Evolutionary conservation across 2,329 filamentous ascomycete genomes (phyloP).

Genomic region (Malbranchea cinnamomea): DNA sequence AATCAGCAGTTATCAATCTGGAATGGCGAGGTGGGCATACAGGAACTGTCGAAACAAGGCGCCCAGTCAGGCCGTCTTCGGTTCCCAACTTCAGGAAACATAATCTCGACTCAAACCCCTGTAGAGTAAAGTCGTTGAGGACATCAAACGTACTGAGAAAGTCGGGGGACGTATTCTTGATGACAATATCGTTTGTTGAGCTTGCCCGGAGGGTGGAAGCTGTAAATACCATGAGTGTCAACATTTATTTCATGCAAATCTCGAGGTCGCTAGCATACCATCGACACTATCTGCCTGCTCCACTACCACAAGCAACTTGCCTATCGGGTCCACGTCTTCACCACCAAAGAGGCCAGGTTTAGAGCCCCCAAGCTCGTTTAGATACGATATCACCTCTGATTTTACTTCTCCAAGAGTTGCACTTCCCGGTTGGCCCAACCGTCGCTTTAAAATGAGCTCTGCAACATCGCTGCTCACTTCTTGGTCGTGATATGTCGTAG

Average conservation of each 20-base stretch:
- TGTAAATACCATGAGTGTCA: background rate
- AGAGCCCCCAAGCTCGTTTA: constrained; percentile 46
- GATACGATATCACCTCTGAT: constrained; percentile 38
- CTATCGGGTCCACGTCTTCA: constrained; percentile 8
- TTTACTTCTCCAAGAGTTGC: constrained; percentile 22
- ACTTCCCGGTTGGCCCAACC: constrained; percentile 36
- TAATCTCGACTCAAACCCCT: too few species aligned
- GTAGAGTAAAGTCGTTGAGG: too few species aligned
- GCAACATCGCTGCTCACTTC: constrained; percentile 16
- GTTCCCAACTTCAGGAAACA: too few species aligned
- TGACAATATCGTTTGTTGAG: background rate
- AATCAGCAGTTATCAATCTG: too few species aligned
- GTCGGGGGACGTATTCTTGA: too few species aligned
- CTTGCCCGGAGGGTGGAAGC: constrained; percentile 1
- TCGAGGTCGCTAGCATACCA: constrained; percentile 25
- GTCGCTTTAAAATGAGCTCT: constrained; percentile 28
- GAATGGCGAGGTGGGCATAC: too few species aligned
- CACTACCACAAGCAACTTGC: constrained; percentile 22
- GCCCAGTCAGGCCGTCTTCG: too few species aligned
- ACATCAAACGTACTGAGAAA: too few species aligned
- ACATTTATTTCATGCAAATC: background rate
- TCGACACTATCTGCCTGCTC: constrained; percentile 49
- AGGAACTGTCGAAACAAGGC: too few species aligned
- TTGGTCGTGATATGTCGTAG: constrained; percentile 11
- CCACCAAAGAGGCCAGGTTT: constrained; percentile 37